A percentile compares a stretch with the other conserved stretches of the same genome.
These are phyloP conservation scores for Candida tetrigidarum DNA, from an alignment of 1,139 yeast genomes.

Conservation along the genomic window DNA sequence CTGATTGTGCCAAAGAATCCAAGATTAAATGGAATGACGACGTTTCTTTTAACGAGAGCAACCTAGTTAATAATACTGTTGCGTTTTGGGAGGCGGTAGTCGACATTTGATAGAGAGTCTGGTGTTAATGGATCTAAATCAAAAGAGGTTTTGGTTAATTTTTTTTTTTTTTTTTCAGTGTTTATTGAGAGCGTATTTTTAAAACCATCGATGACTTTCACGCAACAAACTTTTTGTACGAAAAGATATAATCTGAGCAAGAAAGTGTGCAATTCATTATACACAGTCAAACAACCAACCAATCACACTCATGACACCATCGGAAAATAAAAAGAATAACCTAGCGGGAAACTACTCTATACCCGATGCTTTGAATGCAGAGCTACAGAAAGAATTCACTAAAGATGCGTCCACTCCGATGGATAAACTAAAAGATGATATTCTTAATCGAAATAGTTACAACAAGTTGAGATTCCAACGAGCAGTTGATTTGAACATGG, in stretches of 20 bases:
- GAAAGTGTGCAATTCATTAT: too few relatives aligned
- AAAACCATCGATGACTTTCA: not conserved
- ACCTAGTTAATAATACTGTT: constrained; percentile 59
- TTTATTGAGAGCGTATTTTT: not conserved
- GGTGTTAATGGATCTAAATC: too few relatives aligned
- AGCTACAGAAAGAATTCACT: constrained; percentile 28
- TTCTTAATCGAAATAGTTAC: constrained; percentile 23
- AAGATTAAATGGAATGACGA: constrained; percentile 72
- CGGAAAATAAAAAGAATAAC: constrained; percentile 18
- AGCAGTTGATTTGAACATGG: constrained; percentile 27
- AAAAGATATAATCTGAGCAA: too few relatives aligned
- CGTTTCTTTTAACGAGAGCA: constrained; percentile 68
- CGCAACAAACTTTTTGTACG: not conserved
- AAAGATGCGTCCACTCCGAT: constrained; percentile 25
- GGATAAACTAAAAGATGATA: constrained; percentile 23
- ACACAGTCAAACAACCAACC: too few relatives aligned
- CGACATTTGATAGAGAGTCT: not conserved
- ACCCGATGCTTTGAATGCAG: constrained; percentile 31
- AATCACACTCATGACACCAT: not conserved
- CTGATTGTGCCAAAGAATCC: constrained; percentile 75
- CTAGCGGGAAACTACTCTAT: constrained; percentile 38
- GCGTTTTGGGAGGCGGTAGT: constrained; percentile 45
- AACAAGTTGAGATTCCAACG: constrained; percentile 28
- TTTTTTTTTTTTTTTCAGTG: not conserved
- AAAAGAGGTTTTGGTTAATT: too few relatives aligned